Percentiles rank a stretch among this genome's conserved stretches.
These are phyloP conservation scores for Colletotrichum graminicola DNA, from an alignment of 2,329 filamentous ascomycete genomes.

Conservation along the genomic window DNA sequence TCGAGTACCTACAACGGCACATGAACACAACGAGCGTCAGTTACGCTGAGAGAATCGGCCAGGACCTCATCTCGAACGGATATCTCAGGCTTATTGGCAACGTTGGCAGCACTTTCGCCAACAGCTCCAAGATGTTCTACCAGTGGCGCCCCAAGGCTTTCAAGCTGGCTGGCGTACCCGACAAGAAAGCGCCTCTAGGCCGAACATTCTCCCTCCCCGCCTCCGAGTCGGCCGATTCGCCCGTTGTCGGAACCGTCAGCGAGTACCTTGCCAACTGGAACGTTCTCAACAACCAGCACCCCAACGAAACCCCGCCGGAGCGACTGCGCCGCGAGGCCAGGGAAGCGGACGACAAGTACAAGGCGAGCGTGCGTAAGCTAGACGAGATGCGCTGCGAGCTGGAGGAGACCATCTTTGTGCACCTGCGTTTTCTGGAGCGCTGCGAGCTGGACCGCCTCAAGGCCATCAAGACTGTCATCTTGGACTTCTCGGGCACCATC, in stretches of 20 bases:
- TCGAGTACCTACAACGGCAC: conserved; percentile 92
- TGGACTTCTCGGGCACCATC: conserved; percentile 97
- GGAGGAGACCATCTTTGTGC: conserved; percentile 94
- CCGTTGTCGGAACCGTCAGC: conserved; percentile 83
- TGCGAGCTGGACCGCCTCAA: conserved; percentile 96
- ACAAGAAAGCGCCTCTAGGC: conserved; percentile 81
- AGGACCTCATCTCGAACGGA: conserved; percentile 88
- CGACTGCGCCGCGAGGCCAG: conserved; percentile 88
- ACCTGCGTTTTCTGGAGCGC: conserved; percentile 95
- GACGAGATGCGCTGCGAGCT: conserved; percentile 92
- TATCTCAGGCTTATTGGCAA: conserved; percentile 93
- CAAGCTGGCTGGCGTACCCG: conserved; percentile 85
- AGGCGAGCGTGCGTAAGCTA: conserved; percentile 84
- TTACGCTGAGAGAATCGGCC: conserved; percentile 93
- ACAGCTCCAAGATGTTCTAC: conserved; percentile 97
- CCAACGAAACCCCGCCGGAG: conserved; percentile 93
- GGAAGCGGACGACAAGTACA: conserved; percentile 95
- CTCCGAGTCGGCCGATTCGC: conserved; percentile 74
- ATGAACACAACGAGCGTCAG: conserved; percentile 87
- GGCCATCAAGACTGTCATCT: conserved; percentile 96
- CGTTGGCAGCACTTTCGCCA: conserved; percentile 94
- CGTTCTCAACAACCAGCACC: conserved; percentile 86
- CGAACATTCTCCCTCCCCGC: conserved; percentile 81
- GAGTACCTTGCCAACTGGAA: conserved; percentile 96
- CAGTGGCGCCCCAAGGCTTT: conserved; percentile 97